These are phyloP conservation scores for Podaxis sp. DNA, from an alignment of 768 basidiomycete genomes.

Conservation along the genomic window DNA sequence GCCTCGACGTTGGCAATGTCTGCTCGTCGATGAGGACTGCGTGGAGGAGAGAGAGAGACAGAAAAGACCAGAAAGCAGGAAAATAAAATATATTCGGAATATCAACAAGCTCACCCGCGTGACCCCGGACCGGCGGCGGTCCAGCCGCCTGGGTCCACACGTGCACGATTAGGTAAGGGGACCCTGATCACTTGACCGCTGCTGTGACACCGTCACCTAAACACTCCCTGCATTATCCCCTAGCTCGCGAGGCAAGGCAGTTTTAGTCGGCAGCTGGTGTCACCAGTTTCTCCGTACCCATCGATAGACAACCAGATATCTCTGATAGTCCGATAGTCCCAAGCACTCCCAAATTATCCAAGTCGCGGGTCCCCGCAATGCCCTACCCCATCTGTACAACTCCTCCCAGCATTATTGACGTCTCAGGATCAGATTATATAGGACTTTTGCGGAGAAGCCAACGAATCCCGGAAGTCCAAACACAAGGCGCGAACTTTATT, in stretches of 20 bases:
- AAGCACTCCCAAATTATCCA: neutral
- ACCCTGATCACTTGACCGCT: conserved; percentile 8
- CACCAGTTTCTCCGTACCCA: neutral
- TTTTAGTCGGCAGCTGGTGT: neutral
- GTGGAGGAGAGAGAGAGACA: neutral
- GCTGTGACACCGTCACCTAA: neutral
- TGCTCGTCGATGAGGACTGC: conserved; percentile 1
- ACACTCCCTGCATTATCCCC: neutral
- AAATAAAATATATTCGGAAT: conserved; percentile 7
- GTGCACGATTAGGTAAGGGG: conserved; percentile 7
- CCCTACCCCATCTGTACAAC: neutral
- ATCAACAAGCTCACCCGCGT: conserved; percentile 1
- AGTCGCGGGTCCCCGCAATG: neutral
- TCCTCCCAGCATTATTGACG: neutral
- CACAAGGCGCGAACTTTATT: conserved; percentile 1
- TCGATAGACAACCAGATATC: neutral
- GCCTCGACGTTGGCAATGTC: neutral
- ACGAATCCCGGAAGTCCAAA: conserved; percentile 2
- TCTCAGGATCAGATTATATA: neutral
- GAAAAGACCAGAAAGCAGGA: neutral
- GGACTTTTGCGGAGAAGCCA: neutral
- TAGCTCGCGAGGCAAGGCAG: neutral
- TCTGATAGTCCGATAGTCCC: neutral
- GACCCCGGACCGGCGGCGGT: conserved; percentile 12
- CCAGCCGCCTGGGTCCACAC: conserved; percentile 13